phyloP scores from a whole-genome alignment of 768 basidiomycete genomes.

The Harrya chromipes region DNA sequence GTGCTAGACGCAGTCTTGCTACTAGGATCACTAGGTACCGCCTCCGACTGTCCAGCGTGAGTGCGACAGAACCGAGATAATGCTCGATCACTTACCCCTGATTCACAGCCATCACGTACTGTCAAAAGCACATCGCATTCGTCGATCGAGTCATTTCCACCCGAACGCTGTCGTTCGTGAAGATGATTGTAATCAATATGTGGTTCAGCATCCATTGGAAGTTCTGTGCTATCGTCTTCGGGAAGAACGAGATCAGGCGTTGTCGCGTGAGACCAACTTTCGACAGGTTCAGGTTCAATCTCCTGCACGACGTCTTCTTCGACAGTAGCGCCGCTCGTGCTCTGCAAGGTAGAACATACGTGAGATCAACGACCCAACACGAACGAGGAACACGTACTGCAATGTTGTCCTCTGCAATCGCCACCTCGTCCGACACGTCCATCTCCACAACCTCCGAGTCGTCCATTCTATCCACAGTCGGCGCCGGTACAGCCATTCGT shows the following conservation, averaged over 20 bases:
- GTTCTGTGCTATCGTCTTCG: background rate
- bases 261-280: background rate
- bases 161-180: background rate
- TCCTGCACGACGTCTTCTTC: background rate
- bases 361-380: background rate
- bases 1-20: slow-evolving; percentile 21
- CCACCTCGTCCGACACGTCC: slow-evolving; percentile 12
- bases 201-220: background rate
- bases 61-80: background rate
- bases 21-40: background rate
- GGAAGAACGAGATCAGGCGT: slow-evolving; percentile 19
- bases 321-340: background rate
- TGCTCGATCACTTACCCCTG: slow-evolving; percentile 5
- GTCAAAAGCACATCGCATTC: slow-evolving; percentile 16
- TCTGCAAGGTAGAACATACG: background rate
- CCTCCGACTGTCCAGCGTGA: slow-evolving; percentile 12
- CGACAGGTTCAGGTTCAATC: too few species aligned
- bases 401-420: too few species aligned
- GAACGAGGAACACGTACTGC: background rate
- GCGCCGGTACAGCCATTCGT: background rate
- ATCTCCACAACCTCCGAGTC: background rate
- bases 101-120: background rate
- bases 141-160: slow-evolving; percentile 12
- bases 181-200: background rate
- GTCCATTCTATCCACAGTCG: background rate